phyloP scores from a whole-genome alignment of 768 basidiomycete genomes.

The Kwoniella sp. region DNA sequence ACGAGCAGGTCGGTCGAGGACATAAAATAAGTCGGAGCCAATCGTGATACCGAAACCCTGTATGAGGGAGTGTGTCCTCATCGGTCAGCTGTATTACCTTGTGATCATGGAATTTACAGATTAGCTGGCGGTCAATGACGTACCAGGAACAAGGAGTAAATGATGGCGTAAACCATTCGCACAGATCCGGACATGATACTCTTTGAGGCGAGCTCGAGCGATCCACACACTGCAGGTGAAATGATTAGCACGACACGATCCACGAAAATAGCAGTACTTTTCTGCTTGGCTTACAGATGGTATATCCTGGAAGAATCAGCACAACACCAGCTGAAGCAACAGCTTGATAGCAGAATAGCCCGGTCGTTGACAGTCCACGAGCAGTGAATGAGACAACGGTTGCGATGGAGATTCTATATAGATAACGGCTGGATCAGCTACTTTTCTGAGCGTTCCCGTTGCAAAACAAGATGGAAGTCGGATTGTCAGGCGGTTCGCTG shows the following conservation, averaged over 20 bases:
- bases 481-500: too few relatives aligned
- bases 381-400: slow-evolving; percentile 78
- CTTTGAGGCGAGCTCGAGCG: slow-evolving; percentile 51
- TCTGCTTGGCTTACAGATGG: slow-evolving; percentile 39
- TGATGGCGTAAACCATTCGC: slow-evolving; percentile 53
- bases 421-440: neutral
- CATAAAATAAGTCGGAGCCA: slow-evolving; percentile 51
- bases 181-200: slow-evolving; percentile 52
- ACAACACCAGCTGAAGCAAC: slow-evolving; percentile 47
- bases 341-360: slow-evolving; percentile 50
- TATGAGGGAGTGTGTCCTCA: neutral
- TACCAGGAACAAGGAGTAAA: slow-evolving; percentile 53
- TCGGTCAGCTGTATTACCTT: neutral
- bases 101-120: neutral
- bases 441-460: too few relatives aligned
- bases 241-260: slow-evolving; percentile 1
- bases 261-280: neutral
- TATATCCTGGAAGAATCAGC: slow-evolving; percentile 52
- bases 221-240: slow-evolving; percentile 44
- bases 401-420: slow-evolving; percentile 72
- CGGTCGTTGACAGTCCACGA: slow-evolving; percentile 42
- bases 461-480: too few relatives aligned
- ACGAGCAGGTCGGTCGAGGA: slow-evolving; percentile 37
- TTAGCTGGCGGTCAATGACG: neutral
- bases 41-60: slow-evolving; percentile 53